Evolutionary conservation across 148 eudicot species (phyloP).

Genomic region (Persicaria tinctoria): DNA sequence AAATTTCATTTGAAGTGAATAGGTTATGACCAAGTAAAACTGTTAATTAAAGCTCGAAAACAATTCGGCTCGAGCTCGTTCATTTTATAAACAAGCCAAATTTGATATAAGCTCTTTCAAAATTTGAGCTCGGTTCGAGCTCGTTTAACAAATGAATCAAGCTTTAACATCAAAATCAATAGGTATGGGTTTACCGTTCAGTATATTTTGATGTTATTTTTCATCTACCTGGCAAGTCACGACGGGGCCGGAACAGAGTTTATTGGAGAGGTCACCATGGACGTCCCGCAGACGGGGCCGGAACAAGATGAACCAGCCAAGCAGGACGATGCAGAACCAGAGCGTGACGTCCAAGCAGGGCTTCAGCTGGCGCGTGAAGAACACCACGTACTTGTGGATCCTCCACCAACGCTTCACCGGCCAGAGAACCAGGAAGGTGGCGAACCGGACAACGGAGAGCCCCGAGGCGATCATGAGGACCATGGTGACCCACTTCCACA

Average conservation of each 20-base stretch:
- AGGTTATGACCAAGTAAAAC: too few relatives aligned
- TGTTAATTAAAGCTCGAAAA: too few relatives aligned
- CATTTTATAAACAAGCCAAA: too few relatives aligned
- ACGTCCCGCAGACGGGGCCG: constrained; percentile 5
- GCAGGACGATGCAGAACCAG: constrained; percentile 1
- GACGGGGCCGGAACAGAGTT: too few relatives aligned
- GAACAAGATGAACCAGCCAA: constrained; percentile 3
- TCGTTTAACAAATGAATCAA: too few relatives aligned
- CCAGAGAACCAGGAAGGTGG: not conserved
- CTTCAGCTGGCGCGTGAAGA: not conserved
- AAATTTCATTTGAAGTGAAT: too few relatives aligned
- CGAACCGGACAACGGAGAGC: not conserved
- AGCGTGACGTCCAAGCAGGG: constrained; percentile 9
- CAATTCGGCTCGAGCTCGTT: too few relatives aligned
- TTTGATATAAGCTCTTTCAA: too few relatives aligned
- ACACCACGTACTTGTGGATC: constrained; percentile 13
- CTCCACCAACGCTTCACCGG: not conserved
- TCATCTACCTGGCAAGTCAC: not conserved
- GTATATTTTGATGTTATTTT: too few relatives aligned
- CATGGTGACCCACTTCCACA: constrained; percentile 10
- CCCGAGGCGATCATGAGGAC: constrained; percentile 1
- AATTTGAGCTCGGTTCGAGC: too few relatives aligned
- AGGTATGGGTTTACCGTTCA: too few relatives aligned
- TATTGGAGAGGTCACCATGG: constrained; percentile 7
- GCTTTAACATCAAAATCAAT: too few relatives aligned